Evolutionary conservation across 768 basidiomycete genomes (phyloP).

Genomic region (Kwoniella dejecticola): DNA sequence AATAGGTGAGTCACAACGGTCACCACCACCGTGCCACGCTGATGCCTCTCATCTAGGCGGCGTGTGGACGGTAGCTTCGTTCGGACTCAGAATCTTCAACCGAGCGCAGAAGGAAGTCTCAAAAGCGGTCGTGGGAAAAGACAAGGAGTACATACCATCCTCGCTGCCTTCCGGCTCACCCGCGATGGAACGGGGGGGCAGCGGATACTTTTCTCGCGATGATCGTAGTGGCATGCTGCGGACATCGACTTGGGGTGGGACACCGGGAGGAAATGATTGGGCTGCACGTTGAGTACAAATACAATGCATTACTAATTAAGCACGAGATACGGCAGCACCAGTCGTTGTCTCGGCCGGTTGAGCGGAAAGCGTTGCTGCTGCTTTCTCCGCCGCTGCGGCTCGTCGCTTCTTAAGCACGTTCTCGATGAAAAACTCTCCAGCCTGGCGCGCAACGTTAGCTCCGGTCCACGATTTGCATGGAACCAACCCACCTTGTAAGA

Average conservation of each 20-base stretch:
- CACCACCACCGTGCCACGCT: no score
- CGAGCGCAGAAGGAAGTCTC: conserved; percentile 50
- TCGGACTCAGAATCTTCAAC: conserved; percentile 49
- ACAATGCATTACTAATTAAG: conserved; percentile 11
- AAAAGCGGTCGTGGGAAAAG: conserved; percentile 25
- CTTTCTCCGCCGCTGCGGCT: conserved; percentile 38
- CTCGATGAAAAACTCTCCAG: conserved; percentile 94
- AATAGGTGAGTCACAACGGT: conserved; percentile 62
- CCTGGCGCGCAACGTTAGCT: conserved; percentile 59
- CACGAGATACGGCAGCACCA: neutral
- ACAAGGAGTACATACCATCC: conserved; percentile 36
- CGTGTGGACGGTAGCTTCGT: conserved; percentile 54
- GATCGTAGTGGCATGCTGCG: conserved; percentile 7
- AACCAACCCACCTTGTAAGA: conserved; percentile 80
- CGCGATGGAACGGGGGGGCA: conserved; percentile 3
- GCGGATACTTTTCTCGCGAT: conserved; percentile 11
- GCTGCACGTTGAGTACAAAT: conserved; percentile 8
- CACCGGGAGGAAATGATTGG: conserved; percentile 9
- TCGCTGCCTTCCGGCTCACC: conserved; percentile 19
- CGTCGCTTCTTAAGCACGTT: conserved; percentile 64
- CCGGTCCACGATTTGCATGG: neutral
- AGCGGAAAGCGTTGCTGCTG: conserved; percentile 35
- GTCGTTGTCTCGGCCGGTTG: neutral
- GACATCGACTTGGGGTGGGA: conserved; percentile 18
- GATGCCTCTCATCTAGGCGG: conserved; percentile 36